Conservation (phyloP, 371 early-diverging fungal species). For the Parasitella parasitica region DNA sequence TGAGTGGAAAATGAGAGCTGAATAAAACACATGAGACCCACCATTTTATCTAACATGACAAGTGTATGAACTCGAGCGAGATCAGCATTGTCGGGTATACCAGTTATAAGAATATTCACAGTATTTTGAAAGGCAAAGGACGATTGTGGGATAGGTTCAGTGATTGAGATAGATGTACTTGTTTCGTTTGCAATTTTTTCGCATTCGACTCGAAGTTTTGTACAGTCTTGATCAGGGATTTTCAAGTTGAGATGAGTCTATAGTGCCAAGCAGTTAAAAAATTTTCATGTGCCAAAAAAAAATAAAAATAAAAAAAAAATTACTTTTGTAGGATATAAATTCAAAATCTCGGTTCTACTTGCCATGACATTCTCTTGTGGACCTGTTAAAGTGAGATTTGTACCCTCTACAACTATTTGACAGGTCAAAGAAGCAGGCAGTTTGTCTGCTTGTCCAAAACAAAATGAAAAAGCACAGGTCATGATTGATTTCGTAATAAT, state of each 20-base stretch:
- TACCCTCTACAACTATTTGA: slow-evolving; percentile 35
- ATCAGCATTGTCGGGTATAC: slow-evolving; percentile 44
- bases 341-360: slow-evolving; percentile 45
- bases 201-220: slow-evolving; percentile 18
- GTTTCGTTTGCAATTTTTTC: slow-evolving; percentile 45
- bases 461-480: slow-evolving; percentile 29
- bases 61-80: slow-evolving; percentile 39
- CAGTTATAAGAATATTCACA: slow-evolving; percentile 39
- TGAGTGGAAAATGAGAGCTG: background rate
- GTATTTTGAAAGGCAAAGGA: slow-evolving; percentile 40
- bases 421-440: slow-evolving; percentile 39
- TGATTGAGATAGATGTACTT: slow-evolving; percentile 28
- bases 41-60: slow-evolving; percentile 46
- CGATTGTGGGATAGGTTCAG: slow-evolving; percentile 31
- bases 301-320: no score
- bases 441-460: slow-evolving; percentile 28
- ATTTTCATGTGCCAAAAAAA: no score
- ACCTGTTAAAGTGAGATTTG: slow-evolving; percentile 45
- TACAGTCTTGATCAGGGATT: slow-evolving; percentile 43
- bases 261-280: background rate
- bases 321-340: slow-evolving; percentile 47
- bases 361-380: slow-evolving; percentile 39
- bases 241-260: slow-evolving; percentile 43
- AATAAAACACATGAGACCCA: background rate
- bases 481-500: slow-evolving; percentile 5